phyloP scores from a whole-genome alignment of 148 eudicot species.

The Simmondsia chinensis region DNA sequence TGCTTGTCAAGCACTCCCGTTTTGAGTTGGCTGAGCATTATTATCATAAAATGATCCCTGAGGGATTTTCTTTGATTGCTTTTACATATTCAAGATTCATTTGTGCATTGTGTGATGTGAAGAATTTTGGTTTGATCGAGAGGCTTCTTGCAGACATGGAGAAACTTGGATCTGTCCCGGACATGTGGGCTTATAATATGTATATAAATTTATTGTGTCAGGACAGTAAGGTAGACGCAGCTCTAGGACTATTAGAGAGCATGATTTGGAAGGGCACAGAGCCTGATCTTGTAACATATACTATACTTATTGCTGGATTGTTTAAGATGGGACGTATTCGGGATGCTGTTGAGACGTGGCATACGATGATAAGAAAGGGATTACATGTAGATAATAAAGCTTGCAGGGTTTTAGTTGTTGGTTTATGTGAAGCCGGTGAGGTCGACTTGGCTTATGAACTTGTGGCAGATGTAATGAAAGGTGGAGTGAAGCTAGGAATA shows the following conservation, averaged over 20 bases:
- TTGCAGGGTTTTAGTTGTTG: slow-evolving; percentile 71
- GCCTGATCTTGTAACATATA: slow-evolving; percentile 86
- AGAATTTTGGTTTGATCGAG: slow-evolving; percentile 49
- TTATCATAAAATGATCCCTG: slow-evolving; percentile 46
- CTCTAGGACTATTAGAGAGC: slow-evolving; percentile 34
- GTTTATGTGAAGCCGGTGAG: slow-evolving; percentile 66
- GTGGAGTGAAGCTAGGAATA: slow-evolving; percentile 27
- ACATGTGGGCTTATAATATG: slow-evolving; percentile 89
- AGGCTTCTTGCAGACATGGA: slow-evolving; percentile 68
- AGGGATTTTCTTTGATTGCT: slow-evolving; percentile 71
- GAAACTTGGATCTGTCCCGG: slow-evolving; percentile 55
- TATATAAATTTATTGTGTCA: slow-evolving; percentile 67
- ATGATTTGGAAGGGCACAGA: slow-evolving; percentile 65
- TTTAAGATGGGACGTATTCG: slow-evolving; percentile 42
- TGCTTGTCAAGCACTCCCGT: slow-evolving; percentile 54
- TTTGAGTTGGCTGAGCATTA: slow-evolving; percentile 70
- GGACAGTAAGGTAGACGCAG: slow-evolving; percentile 48
- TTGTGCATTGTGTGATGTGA: slow-evolving; percentile 62
- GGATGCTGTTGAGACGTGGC: slow-evolving; percentile 70
- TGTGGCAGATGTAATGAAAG: slow-evolving; percentile 53
- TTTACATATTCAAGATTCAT: slow-evolving; percentile 95
- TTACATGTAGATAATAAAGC: slow-evolving; percentile 59
- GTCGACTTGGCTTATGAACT: slow-evolving; percentile 94
- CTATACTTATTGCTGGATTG: slow-evolving; percentile 67
- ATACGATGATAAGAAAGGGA: slow-evolving; percentile 44